These are phyloP conservation scores for Graphilbum ipis-grandicollis DNA, from an alignment of 2,329 filamentous ascomycete genomes.

Conservation along the genomic window DNA sequence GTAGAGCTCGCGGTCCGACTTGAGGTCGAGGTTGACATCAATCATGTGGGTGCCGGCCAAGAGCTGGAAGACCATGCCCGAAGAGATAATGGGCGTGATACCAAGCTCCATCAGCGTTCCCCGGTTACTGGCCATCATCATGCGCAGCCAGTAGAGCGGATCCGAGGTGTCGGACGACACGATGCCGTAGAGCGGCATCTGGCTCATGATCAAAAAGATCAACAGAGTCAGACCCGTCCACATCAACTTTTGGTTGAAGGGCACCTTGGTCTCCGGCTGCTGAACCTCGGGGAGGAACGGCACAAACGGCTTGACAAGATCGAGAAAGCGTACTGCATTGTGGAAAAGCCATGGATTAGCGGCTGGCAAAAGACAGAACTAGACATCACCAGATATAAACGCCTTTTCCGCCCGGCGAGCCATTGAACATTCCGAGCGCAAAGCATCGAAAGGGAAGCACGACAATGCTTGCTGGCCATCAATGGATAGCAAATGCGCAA, in stretches of 20 bases:
- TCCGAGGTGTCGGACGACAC: conserved; percentile 97
- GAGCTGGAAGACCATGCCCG: conserved; percentile 99
- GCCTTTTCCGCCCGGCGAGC: background rate
- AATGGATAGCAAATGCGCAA: background rate
- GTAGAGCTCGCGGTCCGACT: conserved; percentile 98
- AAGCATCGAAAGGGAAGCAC: no score
- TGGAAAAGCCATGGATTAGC: no score
- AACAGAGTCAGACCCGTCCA: conserved; percentile 87
- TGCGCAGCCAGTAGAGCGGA: conserved; percentile 97
- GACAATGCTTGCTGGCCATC: no score
- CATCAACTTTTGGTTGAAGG: conserved; percentile 98
- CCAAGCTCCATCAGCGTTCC: conserved; percentile 92
- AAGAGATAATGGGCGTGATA: conserved; percentile 98
- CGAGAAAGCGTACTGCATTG: conserved; percentile 90
- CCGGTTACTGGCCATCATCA: conserved; percentile 99
- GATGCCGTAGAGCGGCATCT: conserved; percentile 98
- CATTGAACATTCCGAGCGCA: no score
- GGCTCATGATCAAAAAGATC: conserved; percentile 99
- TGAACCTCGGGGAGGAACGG: conserved; percentile 98
- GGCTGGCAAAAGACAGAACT: no score
- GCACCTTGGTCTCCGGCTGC: conserved; percentile 93
- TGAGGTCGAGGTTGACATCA: conserved; percentile 99
- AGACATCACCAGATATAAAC: no score
- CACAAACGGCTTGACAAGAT: conserved; percentile 98
- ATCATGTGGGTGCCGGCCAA: conserved; percentile 98